Base-by-base conservation (phyloP, 331 rosid genomes). In the Rosa hybrid region DNA sequence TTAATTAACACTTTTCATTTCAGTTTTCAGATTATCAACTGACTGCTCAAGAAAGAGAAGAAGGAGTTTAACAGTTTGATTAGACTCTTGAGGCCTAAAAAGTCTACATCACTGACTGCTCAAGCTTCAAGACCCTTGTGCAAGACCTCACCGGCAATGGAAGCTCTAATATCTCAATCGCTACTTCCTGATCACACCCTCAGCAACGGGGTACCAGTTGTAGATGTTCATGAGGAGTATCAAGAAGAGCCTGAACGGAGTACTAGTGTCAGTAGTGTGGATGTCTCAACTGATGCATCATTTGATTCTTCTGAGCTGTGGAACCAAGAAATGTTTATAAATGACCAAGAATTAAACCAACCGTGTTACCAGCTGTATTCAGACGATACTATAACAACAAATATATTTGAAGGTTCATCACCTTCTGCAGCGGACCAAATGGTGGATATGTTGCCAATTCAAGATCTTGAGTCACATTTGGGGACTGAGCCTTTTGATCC, bases 101-200 rank as follows among this genome's bases (percentile, higher is more conserved):
- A 75, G 96, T 91, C 76, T 91, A 88, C 89, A 91, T 91, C 90
- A 91, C 88, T 10, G 88, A 88, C 80, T 70, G 68, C 84, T 86
- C 91, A 38, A 84, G 82, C 57, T 91, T 89, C 91, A 91, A 91
- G 86, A 78, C 48, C 56, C 82, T 91, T 18, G 96, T 91, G 45
- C 96, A 91, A 82, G 91, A 91, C 62, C 87, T 91, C 71, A 91
- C 94, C 23, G 96, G 94, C 16, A 86, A 88, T 79, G 86, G 86
- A 76, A 78, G 41, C 53, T 76, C 86, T 1, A 23, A 70, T 59
- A 27, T 79, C 2, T 6, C 72, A 65, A 11, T 25, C 4, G 21
- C 65, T 41, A 20, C 72, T 62, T 16, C 81, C 45, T 68, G 84
- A 65, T 72, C 84, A 70, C 73, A 80, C 49, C 82, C 77, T n/a